Percentiles rank a stretch among this genome's conserved stretches.
Evolutionary conservation across 345 rosid genomes (phyloP).

Genomic region (Ceriops tagal): DNA sequence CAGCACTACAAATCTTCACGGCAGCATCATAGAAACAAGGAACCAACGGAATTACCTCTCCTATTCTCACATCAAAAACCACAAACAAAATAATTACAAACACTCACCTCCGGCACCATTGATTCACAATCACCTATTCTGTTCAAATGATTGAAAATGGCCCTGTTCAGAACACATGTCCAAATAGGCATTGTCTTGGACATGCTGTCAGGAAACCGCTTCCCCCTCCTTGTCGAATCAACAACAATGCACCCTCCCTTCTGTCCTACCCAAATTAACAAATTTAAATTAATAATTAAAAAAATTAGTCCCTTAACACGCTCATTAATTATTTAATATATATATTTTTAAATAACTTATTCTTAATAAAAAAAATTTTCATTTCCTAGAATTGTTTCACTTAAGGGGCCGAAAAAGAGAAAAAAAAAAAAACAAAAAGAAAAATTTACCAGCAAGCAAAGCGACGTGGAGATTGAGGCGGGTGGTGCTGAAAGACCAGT

Average conservation of each 20-base stretch:
- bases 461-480: constrained; percentile 90
- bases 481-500: constrained; percentile 76
- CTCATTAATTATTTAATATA: too few relatives aligned
- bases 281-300: not conserved
- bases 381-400: not conserved
- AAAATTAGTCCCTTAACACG: not conserved
- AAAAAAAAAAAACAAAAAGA: not conserved
- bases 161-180: constrained; percentile 77
- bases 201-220: constrained; percentile 94
- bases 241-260: constrained; percentile 83
- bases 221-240: constrained; percentile 88
- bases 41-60: too few relatives aligned
- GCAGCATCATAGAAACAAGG: too few relatives aligned
- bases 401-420: not conserved
- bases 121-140: constrained; percentile 25
- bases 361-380: too few relatives aligned
- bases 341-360: too few relatives aligned
- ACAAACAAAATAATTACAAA: constrained; percentile 4
- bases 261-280: constrained; percentile 51
- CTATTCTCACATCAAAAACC: too few relatives aligned
- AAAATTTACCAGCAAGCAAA: constrained; percentile 53
- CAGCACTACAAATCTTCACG: too few relatives aligned
- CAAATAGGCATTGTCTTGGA: constrained; percentile 95
- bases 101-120: constrained; percentile 40
- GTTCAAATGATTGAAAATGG: constrained; percentile 40